Conservation (phyloP, 495 filamentous ascomycete species). For the Evernia prunastri region DNA sequence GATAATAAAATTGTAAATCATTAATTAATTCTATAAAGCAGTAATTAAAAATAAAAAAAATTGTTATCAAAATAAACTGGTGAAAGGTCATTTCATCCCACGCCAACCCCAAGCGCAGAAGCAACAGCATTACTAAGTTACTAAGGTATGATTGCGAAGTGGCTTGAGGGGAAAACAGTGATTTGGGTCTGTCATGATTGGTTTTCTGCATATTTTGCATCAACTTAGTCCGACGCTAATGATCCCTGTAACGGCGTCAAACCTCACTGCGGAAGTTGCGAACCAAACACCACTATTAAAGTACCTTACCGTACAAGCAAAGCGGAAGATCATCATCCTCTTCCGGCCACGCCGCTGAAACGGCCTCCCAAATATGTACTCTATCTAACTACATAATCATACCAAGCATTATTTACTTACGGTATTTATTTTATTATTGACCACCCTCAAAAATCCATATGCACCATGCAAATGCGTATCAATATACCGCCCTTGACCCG, state of each 20-base stretch:
- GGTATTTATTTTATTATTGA: no score
- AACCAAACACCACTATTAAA: neutral
- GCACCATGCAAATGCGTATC: slow-evolving; percentile 57
- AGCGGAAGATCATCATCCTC: neutral
- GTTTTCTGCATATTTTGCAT: neutral
- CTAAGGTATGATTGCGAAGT: slow-evolving; percentile 4
- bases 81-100: neutral
- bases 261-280: neutral
- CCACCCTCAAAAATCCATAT: neutral
- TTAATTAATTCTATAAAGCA: no score
- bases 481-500: slow-evolving; percentile 88
- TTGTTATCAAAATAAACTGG: no score
- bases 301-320: neutral
- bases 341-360: neutral
- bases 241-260: slow-evolving; percentile 3
- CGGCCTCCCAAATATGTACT: no score
- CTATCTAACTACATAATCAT: no score
- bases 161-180: neutral
- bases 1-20: no score
- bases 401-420: neutral
- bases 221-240: neutral
- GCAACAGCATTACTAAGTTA: no score
- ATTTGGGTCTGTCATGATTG: neutral
- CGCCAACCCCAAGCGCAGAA: neutral
- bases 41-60: no score